These are phyloP conservation scores for Solanum rostratum DNA, from an alignment of 257 asterid species.

Conservation along the genomic window DNA sequence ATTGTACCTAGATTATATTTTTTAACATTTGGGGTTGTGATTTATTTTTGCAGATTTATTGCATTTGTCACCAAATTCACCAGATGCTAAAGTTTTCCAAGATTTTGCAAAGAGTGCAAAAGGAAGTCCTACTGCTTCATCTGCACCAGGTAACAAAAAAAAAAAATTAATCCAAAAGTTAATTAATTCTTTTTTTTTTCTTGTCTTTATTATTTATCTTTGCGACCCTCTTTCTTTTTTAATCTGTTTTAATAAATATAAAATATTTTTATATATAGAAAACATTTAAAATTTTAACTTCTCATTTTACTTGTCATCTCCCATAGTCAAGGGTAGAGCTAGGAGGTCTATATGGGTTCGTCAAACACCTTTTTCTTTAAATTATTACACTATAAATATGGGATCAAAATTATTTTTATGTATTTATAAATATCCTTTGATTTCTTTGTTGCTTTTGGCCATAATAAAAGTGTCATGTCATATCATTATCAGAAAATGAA, in stretches of 20 bases:
- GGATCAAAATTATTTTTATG: not conserved
- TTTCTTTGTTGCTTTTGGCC: not conserved
- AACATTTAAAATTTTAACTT: not conserved
- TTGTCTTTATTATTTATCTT: not conserved
- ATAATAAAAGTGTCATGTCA: not conserved
- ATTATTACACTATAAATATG: not conserved
- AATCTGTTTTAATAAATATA: not conserved
- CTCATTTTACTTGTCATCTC: not conserved
- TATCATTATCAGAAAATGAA: not conserved
- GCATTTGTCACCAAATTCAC: constrained; percentile 73
- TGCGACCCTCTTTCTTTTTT: not conserved
- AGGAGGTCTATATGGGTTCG: not conserved
- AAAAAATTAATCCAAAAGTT: not conserved
- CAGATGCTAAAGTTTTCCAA: constrained; percentile 66
- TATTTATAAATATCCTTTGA: not conserved
- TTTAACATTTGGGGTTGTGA: not conserved
- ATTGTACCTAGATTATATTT: not conserved
- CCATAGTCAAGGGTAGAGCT: not conserved
- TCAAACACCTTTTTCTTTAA: not conserved
- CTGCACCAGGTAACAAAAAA: constrained; percentile 1
- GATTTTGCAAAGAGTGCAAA: constrained; percentile 38
- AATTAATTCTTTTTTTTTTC: not conserved
- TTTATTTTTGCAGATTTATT: constrained; percentile 31
- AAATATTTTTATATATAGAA: not conserved
- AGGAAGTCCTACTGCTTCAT: constrained; percentile 20